These are phyloP conservation scores for Flaveria ramosissima DNA, from an alignment of 129 eudicot species.

Conservation along the genomic window DNA sequence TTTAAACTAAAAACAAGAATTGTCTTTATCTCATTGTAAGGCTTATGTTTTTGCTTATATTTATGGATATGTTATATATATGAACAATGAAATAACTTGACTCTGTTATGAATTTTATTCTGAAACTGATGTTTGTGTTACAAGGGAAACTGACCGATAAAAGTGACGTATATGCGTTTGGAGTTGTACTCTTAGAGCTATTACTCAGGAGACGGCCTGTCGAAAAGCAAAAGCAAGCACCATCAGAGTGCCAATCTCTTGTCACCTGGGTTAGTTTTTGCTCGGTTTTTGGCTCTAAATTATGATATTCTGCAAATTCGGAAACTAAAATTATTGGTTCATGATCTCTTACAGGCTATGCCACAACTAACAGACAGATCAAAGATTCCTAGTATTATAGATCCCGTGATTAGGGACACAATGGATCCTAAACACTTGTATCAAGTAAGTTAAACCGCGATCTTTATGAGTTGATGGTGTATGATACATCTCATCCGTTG, in stretches of 20 bases:
- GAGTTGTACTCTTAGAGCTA: conserved; percentile 78
- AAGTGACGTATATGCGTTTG: conserved; percentile 74
- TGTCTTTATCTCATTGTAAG: background rate
- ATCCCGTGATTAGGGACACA: conserved; percentile 68
- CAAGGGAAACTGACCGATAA: conserved; percentile 69
- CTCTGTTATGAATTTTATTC: background rate
- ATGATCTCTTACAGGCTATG: conserved; percentile 64
- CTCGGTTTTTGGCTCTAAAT: background rate
- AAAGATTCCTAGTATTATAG: conserved; percentile 70
- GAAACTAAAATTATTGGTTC: conserved; percentile 6
- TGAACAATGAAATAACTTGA: background rate
- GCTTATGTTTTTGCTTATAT: background rate
- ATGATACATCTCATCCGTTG: background rate
- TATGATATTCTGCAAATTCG: background rate
- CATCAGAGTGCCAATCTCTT: conserved; percentile 74
- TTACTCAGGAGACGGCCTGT: conserved; percentile 70
- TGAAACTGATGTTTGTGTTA: conserved; percentile 15
- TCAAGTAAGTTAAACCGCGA: conserved; percentile 49
- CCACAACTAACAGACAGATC: conserved; percentile 76
- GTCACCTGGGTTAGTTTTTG: conserved; percentile 70
- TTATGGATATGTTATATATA: background rate
- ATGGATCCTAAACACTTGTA: conserved; percentile 93
- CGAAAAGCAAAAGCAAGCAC: conserved; percentile 58
- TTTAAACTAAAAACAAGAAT: background rate
- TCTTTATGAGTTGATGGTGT: background rate